These are phyloP conservation scores for Austropuccinia psidii DNA, from an alignment of 1,284 basidiomycete genomes.

Conservation along the genomic window DNA sequence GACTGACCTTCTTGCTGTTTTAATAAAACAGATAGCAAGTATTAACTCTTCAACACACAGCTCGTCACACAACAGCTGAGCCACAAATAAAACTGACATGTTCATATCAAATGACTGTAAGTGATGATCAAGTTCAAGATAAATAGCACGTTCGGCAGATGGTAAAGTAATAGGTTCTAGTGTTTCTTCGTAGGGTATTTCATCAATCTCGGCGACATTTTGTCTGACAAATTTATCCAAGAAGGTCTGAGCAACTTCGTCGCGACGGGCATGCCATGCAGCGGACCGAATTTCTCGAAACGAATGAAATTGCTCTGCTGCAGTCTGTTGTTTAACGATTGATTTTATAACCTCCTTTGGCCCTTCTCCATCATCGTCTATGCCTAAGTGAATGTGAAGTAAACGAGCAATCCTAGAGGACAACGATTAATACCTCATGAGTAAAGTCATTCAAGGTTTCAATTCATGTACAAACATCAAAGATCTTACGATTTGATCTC, in stretches of 20 bases:
- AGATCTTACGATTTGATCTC: constrained; percentile 65
- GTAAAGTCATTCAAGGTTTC: not conserved
- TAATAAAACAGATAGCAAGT: constrained; percentile 32
- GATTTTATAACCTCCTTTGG: constrained; percentile 66
- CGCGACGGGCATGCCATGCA: constrained; percentile 83
- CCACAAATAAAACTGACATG: constrained; percentile 40
- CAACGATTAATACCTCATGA: not conserved
- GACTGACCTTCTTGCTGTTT: constrained; percentile 62
- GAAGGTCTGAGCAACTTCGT: constrained; percentile 74
- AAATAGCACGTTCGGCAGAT: constrained; percentile 88
- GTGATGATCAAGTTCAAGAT: constrained; percentile 90
- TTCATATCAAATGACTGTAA: constrained; percentile 77
- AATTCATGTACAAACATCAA: not conserved
- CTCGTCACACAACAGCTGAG: not conserved
- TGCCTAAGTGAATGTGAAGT: constrained; percentile 74
- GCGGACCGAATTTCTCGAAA: constrained; percentile 87
- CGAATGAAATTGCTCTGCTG: constrained; percentile 86
- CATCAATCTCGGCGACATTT: constrained; percentile 94
- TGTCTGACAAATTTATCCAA: constrained; percentile 56
- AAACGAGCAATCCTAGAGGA: constrained; percentile 63
- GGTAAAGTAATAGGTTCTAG: constrained; percentile 66
- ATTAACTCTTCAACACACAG: constrained; percentile 25
- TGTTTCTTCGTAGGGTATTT: constrained; percentile 71
- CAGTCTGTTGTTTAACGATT: constrained; percentile 72
- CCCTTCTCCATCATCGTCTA: constrained; percentile 80